Evolutionary conservation across 2,329 filamentous ascomycete species (phyloP).

Genomic region (Claviceps digitariae): DNA sequence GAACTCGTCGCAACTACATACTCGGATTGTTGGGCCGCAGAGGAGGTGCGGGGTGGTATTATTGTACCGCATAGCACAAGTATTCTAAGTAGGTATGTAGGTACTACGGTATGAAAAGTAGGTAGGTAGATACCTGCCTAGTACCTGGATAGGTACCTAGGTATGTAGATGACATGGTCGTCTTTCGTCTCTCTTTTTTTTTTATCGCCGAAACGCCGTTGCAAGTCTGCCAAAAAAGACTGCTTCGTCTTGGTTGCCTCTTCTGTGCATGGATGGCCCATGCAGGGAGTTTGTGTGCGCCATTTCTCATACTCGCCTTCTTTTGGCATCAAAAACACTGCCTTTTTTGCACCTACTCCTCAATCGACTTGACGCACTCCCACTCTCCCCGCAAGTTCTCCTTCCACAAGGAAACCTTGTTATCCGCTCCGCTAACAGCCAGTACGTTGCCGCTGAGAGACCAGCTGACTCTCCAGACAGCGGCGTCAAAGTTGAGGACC

Average conservation of each 20-base stretch:
- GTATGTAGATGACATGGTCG: too few species aligned
- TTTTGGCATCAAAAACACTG: neutral
- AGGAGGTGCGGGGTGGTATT: neutral
- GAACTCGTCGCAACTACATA: neutral
- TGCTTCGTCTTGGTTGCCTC: neutral
- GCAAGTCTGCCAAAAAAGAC: conserved; percentile 7
- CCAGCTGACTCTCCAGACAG: conserved; percentile 96
- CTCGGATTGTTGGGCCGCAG: neutral
- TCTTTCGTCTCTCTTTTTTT: conserved; percentile 16
- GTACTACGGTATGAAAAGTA: neutral
- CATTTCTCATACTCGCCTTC: neutral
- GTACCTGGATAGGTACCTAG: too few species aligned
- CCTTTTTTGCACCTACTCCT: conserved; percentile 46
- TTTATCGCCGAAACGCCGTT: conserved; percentile 21
- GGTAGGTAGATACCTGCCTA: neutral
- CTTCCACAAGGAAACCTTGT: conserved; percentile 97
- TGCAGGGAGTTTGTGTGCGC: neutral
- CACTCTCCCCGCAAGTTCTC: conserved; percentile 93
- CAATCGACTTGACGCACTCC: conserved; percentile 94
- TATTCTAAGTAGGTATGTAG: neutral
- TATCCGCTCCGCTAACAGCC: conserved; percentile 85
- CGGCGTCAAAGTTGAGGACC: conserved; percentile 72
- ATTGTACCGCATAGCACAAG: neutral
- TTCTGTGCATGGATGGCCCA: too few species aligned
- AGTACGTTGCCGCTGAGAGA: conserved; percentile 93